Conservation (phyloP, 1,284 basidiomycete species). For the Leccinum fallax region DNA sequence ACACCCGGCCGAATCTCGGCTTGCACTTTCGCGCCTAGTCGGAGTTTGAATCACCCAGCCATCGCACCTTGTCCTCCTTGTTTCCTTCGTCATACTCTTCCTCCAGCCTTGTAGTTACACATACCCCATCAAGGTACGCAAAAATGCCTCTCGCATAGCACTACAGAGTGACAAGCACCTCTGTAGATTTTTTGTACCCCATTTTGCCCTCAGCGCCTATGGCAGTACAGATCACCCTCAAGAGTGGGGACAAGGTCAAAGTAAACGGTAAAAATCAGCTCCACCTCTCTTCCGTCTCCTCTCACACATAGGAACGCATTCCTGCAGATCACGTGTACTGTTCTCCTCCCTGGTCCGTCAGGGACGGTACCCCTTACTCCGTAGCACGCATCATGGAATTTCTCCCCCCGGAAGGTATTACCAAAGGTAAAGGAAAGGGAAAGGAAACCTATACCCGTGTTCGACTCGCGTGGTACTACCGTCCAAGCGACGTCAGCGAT, state of each 20-base stretch:
- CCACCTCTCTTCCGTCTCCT: conserved; percentile 23
- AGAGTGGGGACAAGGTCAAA: conserved; percentile 80
- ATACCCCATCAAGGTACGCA: conserved; percentile 24
- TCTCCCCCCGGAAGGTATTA: conserved; percentile 73
- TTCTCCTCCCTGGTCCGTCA: conserved; percentile 86
- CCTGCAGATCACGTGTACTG: conserved; percentile 92
- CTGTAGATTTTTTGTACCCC: conserved; percentile 29
- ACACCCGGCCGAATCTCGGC: conserved; percentile 6
- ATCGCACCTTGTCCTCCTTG: conserved; percentile 40
- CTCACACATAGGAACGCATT: conserved; percentile 26
- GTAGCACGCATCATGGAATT: conserved; percentile 97
- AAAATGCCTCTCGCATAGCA: conserved; percentile 22
- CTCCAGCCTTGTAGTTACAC: conserved; percentile 24
- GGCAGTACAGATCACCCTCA: conserved; percentile 48
- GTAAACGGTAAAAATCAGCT: conserved; percentile 66
- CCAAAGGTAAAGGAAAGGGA: conserved; percentile 55
- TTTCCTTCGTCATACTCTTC: conserved; percentile 35
- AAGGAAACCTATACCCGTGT: conserved; percentile 77
- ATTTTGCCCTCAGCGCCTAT: conserved; percentile 23
- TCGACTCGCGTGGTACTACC: conserved; percentile 91
- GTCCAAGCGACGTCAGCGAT: conserved; percentile 87
- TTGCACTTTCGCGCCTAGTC: conserved; percentile 36
- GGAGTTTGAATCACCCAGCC: conserved; percentile 40
- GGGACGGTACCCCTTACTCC: conserved; percentile 92
- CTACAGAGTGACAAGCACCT: conserved; percentile 8